Conservation (phyloP, 352 stramenopile genomes). For the Pythium phragmitis region DNA sequence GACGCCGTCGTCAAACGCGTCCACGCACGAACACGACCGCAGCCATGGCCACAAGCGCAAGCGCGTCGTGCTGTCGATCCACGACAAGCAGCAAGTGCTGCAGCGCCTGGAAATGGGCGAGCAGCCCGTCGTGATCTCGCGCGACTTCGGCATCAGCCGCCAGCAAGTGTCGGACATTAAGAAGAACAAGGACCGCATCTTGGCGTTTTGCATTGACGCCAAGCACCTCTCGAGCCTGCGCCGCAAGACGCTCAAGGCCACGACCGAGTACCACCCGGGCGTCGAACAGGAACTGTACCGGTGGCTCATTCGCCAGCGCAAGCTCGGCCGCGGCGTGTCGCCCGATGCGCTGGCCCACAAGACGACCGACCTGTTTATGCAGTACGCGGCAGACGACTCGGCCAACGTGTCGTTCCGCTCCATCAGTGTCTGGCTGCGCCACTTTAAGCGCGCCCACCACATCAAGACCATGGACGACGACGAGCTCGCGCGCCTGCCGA, state of each 20-base stretch:
- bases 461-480: conserved; percentile 53
- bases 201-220: conserved; percentile 73
- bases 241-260: conserved; percentile 72
- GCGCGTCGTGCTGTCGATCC: conserved; percentile 79
- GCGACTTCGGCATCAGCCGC: conserved; percentile 64
- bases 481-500: conserved; percentile 49
- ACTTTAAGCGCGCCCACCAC: conserved; percentile 68
- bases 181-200: conserved; percentile 79
- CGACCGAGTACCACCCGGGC: conserved; percentile 67
- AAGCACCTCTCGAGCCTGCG: conserved; percentile 70
- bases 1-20: conserved; percentile 19
- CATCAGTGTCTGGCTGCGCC: conserved; percentile 55
- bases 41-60: conserved; percentile 52
- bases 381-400: conserved; percentile 48
- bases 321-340: conserved; percentile 44
- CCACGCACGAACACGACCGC: conserved; percentile 6
- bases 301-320: conserved; percentile 75
- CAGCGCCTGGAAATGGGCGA: conserved; percentile 68
- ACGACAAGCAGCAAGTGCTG: conserved; percentile 84
- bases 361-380: conserved; percentile 65
- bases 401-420: conserved; percentile 40
- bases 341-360: conserved; percentile 50
- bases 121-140: conserved; percentile 59
- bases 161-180: conserved; percentile 88
- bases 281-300: conserved; percentile 84